These are phyloP conservation scores for Ensete ventricosum DNA, from an alignment of 176 grass and related monocot species.

Conservation along the genomic window DNA sequence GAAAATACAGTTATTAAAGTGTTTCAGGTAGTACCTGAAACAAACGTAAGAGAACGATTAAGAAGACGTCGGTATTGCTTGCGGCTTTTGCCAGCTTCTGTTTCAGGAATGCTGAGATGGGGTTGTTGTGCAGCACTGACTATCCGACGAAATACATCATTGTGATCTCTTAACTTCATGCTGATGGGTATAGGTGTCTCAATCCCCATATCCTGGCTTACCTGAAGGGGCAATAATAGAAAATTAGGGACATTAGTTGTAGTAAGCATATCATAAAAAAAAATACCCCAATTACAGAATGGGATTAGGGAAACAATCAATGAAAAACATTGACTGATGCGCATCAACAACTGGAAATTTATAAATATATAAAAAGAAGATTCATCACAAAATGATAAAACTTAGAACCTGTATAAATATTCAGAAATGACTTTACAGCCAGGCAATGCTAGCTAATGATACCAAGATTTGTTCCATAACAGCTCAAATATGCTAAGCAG, in stretches of 20 bases:
- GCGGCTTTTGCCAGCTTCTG: conserved; percentile 87
- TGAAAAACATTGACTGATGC: background rate
- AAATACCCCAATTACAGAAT: no score
- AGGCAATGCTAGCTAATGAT: no score
- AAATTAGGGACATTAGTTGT: background rate
- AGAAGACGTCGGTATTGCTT: conserved; percentile 84
- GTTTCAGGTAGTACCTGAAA: conserved; percentile 50
- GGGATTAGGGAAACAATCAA: background rate
- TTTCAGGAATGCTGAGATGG: conserved; percentile 95
- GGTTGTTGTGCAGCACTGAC: conserved; percentile 54
- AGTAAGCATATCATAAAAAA: background rate
- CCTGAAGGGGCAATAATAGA: conserved; percentile 35
- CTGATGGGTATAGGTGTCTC: conserved; percentile 96
- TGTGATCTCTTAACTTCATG: conserved; percentile 75
- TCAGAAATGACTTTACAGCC: background rate
- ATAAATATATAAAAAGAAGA: background rate
- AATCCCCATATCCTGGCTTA: conserved; percentile 97
- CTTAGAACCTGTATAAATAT: background rate
- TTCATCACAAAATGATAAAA: background rate
- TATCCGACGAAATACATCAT: conserved; percentile 70
- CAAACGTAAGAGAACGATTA: conserved; percentile 86
- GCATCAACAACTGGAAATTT: background rate
- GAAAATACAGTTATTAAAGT: background rate
- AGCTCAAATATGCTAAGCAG: no score
- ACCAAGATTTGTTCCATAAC: no score